Percentiles rank a stretch among this genome's conserved stretches.
Evolutionary conservation across 192 early-diverging fungal genomes (phyloP).

Genomic region (Dimargaris cristalligena): DNA sequence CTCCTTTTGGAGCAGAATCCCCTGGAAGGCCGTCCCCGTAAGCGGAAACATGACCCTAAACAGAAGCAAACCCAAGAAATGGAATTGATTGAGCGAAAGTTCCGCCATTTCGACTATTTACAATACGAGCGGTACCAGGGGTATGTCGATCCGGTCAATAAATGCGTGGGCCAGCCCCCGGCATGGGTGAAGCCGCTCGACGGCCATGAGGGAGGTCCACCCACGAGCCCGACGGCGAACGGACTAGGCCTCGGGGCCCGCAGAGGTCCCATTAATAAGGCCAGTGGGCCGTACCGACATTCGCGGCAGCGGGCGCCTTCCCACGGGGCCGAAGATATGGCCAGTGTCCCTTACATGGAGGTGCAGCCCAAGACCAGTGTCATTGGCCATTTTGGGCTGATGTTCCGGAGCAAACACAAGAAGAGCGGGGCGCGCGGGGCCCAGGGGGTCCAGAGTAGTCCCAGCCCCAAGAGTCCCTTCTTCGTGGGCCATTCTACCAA

Average conservation of each 20-base stretch:
- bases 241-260: neutral
- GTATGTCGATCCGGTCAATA: conserved; percentile 37
- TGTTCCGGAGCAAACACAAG: neutral
- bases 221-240: neutral
- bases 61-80: conserved; percentile 33
- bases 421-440: neutral
- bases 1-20: conserved; percentile 93
- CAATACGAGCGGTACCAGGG: conserved; percentile 60
- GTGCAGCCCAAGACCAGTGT: neutral
- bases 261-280: neutral
- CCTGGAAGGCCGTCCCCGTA: conserved; percentile 57
- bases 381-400: neutral
- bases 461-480: neutral
- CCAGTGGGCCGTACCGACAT: neutral
- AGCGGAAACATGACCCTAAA: conserved; percentile 28
- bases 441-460: neutral
- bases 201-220: neutral
- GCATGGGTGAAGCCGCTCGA: conserved; percentile 38
- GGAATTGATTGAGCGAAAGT: conserved; percentile 49
- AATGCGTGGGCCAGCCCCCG: conserved; percentile 45
- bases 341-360: neutral
- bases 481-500: neutral
- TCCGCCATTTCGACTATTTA: conserved; percentile 65
- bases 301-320: neutral
- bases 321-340: neutral